Base-by-base conservation (phyloP, 768 basidiomycete species). In the Termitomyces sp. region DNA sequence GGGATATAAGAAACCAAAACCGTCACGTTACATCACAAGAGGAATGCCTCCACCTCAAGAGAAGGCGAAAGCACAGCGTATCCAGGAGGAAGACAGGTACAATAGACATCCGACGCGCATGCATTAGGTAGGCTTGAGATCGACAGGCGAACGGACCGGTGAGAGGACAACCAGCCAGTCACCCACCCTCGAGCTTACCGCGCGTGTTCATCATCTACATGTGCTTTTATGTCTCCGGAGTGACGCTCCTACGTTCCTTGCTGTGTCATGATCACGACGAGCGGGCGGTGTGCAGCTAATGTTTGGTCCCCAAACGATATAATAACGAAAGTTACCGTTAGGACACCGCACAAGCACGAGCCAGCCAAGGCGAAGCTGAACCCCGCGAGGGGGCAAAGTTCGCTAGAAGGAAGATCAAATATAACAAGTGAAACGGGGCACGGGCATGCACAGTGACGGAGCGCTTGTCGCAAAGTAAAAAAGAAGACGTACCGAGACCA, bases 401-500 rank as follows among this genome's bases (percentile, higher is more conserved):
- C 63, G 63, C 63, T 64, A 63, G 37, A 58, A 58, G 39, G 26
- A 37, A 54, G 48, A 48, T 56, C 37, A 56, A 65, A 63, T 3
- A 27, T 52, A 52, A 57, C 26, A 63, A 65, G 56, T 39, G 20
- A 45, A 65, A 61, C 40, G 63, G 57, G 62, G 66, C 64, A 65
- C 59, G 53, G 63, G 46, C 42, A 63, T 61, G 58, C 68, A 71
- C 67, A 65, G 62, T 56, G 62, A 66, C 69, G 66, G 63, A 80
- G 81, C 82, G 79, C 82, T 79, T 79, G 76, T 59, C 56, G 66
- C 69, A 72, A 72, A 66, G 78, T 72, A 70, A 93, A 74, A 71
- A 80, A 50, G 34, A 20, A 70, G 69, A 94, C 96, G 81, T 89
- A 98, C 97, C 97, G 71, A 99, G 87, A 84, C 96, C 96, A 86